Percentiles rank a stretch among this genome's conserved stretches.
phyloP scores from a whole-genome alignment of 768 basidiomycete genomes.

The Suillus occidentalis region DNA sequence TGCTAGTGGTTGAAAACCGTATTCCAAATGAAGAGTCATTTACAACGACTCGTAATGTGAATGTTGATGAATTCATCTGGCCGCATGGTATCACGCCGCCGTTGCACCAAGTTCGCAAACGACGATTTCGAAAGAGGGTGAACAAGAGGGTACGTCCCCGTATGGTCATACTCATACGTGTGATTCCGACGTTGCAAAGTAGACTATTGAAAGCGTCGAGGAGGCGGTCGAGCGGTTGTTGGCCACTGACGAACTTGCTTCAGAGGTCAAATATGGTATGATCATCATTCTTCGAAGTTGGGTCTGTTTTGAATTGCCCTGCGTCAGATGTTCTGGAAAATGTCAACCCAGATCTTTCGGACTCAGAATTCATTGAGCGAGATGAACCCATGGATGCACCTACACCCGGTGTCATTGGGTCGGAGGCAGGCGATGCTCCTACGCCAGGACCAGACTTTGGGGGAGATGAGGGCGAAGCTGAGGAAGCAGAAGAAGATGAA shows the following conservation, averaged over 20 bases:
- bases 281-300: background rate
- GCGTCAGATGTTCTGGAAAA: conserved; percentile 80
- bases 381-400: conserved; percentile 61
- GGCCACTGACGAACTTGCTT: conserved; percentile 74
- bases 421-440: conserved; percentile 62
- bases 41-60: conserved; percentile 67
- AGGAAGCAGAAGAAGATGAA: conserved; percentile 59
- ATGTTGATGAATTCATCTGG: conserved; percentile 95
- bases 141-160: conserved; percentile 64
- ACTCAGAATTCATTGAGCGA: conserved; percentile 81
- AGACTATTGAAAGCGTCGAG: conserved; percentile 95
- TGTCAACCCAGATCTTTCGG: conserved; percentile 87
- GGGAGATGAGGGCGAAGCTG: conserved; percentile 60
- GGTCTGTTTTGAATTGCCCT: background rate
- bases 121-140: conserved; percentile 88
- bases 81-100: conserved; percentile 96
- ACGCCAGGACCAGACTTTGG: conserved; percentile 53
- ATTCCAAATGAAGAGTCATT: conserved; percentile 69
- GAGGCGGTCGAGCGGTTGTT: conserved; percentile 88
- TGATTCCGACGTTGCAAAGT: conserved; percentile 3
- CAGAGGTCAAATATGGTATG: conserved; percentile 76
- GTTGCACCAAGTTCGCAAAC: conserved; percentile 83
- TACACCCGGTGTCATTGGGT: conserved; percentile 67
- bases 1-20: conserved; percentile 86
- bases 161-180: background rate